Evolutionary conservation across 179 eudicot species (phyloP).

Genomic region (Vitellaria paradoxa): DNA sequence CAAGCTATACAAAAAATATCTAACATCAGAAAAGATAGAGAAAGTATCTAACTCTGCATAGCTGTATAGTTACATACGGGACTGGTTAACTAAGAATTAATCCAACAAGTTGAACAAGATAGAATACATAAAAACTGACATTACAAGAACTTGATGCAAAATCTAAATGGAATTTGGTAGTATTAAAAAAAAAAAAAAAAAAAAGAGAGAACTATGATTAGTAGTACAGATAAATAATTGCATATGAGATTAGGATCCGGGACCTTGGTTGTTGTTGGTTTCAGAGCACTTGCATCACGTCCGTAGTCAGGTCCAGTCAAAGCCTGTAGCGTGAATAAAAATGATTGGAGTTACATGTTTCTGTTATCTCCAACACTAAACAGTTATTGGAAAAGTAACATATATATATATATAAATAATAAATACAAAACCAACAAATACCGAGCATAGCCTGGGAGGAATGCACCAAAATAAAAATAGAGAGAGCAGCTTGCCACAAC

Average conservation of each 20-base stretch:
- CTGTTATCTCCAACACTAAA: not conserved
- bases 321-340: conserved; percentile 40
- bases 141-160: not conserved
- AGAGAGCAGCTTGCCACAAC: conserved; percentile 95
- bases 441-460: conserved; percentile 96
- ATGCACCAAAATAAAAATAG: conserved; percentile 83
- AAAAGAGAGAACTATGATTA: too few species aligned
- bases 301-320: conserved; percentile 95
- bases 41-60: too few species aligned
- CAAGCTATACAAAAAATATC: too few species aligned
- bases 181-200: not conserved
- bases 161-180: not conserved
- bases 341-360: not conserved
- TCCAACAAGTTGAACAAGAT: too few species aligned
- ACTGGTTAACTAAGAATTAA: too few species aligned
- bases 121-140: not conserved
- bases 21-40: too few species aligned
- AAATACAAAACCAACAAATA: conserved; percentile 47
- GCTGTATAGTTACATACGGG: too few species aligned
- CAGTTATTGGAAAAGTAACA: not conserved
- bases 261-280: conserved; percentile 89
- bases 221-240: not conserved
- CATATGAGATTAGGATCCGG: not conserved
- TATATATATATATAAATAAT: not conserved
- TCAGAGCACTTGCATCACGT: conserved; percentile 90